Evolutionary conservation across 306 rosid genomes (phyloP).

Genomic region (Coriaria nepalensis): DNA sequence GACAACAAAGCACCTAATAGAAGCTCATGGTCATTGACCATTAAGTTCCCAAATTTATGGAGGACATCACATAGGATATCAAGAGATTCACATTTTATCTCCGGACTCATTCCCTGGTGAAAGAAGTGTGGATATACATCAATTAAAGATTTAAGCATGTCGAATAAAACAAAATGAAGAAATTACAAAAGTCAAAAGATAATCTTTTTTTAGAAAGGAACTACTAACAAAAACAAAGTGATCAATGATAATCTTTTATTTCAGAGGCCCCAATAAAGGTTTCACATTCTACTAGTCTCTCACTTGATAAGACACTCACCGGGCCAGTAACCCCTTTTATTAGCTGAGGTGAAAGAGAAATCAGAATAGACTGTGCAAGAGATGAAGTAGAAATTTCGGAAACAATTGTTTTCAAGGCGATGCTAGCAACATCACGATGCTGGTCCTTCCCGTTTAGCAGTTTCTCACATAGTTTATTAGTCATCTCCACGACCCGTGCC

Average conservation of each 20-base stretch:
- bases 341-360: slow-evolving; percentile 60
- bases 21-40: slow-evolving; percentile 62
- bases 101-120: slow-evolving; percentile 59
- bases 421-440: slow-evolving; percentile 92
- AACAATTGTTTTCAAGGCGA: slow-evolving; percentile 90
- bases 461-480: slow-evolving; percentile 64
- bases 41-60: slow-evolving; percentile 81
- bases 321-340: slow-evolving; percentile 64
- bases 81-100: slow-evolving; percentile 84
- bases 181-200: not conserved
- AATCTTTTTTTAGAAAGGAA: too few species aligned
- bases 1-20: slow-evolving; percentile 69
- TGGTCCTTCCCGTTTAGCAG: slow-evolving; percentile 85
- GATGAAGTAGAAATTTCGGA: slow-evolving; percentile 77
- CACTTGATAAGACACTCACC: slow-evolving; percentile 33
- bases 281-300: slow-evolving; percentile 9
- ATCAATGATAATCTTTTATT: too few species aligned
- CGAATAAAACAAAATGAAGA: slow-evolving; percentile 1
- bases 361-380: slow-evolving; percentile 80
- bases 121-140: slow-evolving; percentile 9
- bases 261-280: not conserved
- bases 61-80: slow-evolving; percentile 82
- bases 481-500: slow-evolving; percentile 83
- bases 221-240: too few species aligned
- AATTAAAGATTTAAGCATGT: slow-evolving; percentile 4